These are phyloP conservation scores for Emmonsia crescens DNA, from an alignment of 2,329 filamentous ascomycete genomes.

Conservation along the genomic window DNA sequence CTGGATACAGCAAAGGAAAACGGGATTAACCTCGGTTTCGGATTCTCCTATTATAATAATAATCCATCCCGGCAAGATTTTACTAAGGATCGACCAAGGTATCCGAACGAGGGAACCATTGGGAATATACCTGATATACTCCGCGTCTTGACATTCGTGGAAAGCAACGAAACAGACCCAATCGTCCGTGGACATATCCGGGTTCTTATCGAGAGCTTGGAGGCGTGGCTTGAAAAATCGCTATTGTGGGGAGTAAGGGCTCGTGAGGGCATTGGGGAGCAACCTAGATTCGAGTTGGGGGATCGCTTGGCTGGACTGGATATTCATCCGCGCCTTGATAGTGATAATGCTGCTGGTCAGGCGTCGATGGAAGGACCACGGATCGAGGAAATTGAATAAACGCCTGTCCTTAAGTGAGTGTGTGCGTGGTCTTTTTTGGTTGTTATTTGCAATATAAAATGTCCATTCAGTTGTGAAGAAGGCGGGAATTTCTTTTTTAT, in stretches of 20 bases:
- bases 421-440: not conserved
- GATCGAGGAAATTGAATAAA: conserved; percentile 35
- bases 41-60: conserved; percentile 23
- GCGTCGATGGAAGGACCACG: conserved; percentile 19
- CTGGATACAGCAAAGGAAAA: conserved; percentile 27
- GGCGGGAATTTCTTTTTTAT: not conserved
- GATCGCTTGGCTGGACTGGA: conserved; percentile 29
- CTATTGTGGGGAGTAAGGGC: conserved; percentile 29
- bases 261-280: conserved; percentile 12
- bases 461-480: not conserved
- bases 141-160: conserved; percentile 27
- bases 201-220: conserved; percentile 30
- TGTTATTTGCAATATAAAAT: not conserved
- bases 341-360: conserved; percentile 9
- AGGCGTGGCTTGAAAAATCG: conserved; percentile 34
- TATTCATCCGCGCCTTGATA: conserved; percentile 22
- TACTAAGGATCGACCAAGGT: conserved; percentile 1
- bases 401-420: not conserved
- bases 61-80: not conserved
- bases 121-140: conserved; percentile 32
- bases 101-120: conserved; percentile 17
- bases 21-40: conserved; percentile 26
- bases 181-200: conserved; percentile 32
- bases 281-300: conserved; percentile 24
- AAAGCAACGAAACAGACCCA: conserved; percentile 27